Percentiles rank a stretch among this genome's conserved stretches.
These are phyloP conservation scores for Amborella trichopoda DNA, from an alignment of 164 flowering plant species.

Conservation along the genomic window DNA sequence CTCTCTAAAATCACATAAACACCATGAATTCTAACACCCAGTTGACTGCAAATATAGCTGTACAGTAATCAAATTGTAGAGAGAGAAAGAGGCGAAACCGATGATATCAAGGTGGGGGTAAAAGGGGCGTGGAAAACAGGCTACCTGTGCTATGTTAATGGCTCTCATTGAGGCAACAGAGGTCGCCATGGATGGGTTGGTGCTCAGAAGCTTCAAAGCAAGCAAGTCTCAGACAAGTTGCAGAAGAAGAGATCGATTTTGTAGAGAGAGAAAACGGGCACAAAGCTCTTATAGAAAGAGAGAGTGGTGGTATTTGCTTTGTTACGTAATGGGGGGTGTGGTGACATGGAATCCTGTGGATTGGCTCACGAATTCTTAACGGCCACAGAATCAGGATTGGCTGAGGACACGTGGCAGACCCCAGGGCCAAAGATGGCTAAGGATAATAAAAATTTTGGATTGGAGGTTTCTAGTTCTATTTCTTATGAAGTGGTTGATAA, in stretches of 20 bases:
- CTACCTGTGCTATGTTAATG: background rate
- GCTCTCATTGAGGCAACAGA: background rate
- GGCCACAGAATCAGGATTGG: background rate
- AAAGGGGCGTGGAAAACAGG: background rate
- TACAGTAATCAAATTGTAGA: background rate
- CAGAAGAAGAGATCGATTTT: background rate
- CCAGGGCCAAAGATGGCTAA: background rate
- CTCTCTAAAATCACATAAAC: background rate
- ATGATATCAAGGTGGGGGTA: background rate
- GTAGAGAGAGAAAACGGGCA: background rate
- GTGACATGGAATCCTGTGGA: background rate
- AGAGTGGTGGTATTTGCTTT: too few relatives aligned
- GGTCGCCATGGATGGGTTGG: background rate
- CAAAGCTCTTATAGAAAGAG: background rate
- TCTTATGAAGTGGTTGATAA: background rate
- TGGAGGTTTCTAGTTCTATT: background rate
- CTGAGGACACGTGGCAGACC: background rate
- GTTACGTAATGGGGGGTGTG: background rate
- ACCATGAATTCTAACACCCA: background rate
- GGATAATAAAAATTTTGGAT: background rate
- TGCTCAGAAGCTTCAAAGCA: background rate
- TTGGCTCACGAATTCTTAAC: background rate
- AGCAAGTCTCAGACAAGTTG: background rate
- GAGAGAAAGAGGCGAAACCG: background rate
- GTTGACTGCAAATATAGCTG: background rate